Evolutionary conservation across 108 stramenopile species (phyloP), one percentile per base, ranked within the genome.

Genomic region (Aurantiochytrium sp.): DNA sequence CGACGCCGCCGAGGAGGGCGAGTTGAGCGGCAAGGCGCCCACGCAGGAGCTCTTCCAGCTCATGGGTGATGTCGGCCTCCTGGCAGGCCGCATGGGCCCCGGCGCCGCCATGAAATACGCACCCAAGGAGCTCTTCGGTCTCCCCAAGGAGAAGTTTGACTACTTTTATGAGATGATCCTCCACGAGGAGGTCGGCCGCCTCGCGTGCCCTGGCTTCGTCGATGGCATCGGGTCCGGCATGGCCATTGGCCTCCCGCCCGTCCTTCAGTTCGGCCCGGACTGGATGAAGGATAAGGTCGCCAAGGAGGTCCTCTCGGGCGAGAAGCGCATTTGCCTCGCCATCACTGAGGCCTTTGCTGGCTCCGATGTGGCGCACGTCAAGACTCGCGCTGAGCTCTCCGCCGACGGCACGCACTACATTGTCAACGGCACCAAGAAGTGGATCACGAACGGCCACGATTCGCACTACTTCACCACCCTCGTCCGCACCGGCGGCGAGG

Each of bases 181-280:
- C 49, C 76, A 83, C 51, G 76, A 83, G 76, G 76, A 83, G 76
- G 76, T 83, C 51, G 76, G 76, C 49, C 76, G 76, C 76, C 76
- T 83, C 28, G 76, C 76, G 25, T 83, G 76, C 76, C 76, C 76
- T 6, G 76, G 76, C 23, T 83, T 53, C 23, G 76, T 83, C 4
- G 76, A 83, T 45, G 76, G 76, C 45, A 47, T 83, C 28, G 76
- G 76, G 1, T 83, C 76, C 51, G 76, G 76, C 28, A 83, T 83
- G 76, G 45, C 49, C 51, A 83, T 83, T 4, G 76, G 76, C 51
- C 76, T 83, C 76, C 76, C 76, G 49, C 76, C 76, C 45, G 76
- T 83, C 49, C 76, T 83, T 35, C 76, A 83, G 76, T 83, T 83
- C 76, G 76, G 76, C 19, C 76, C 76, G 14, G n/a, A 47, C 25